phyloP scores from a whole-genome alignment of 106 monocot species.

The Apostasia ramifera region DNA sequence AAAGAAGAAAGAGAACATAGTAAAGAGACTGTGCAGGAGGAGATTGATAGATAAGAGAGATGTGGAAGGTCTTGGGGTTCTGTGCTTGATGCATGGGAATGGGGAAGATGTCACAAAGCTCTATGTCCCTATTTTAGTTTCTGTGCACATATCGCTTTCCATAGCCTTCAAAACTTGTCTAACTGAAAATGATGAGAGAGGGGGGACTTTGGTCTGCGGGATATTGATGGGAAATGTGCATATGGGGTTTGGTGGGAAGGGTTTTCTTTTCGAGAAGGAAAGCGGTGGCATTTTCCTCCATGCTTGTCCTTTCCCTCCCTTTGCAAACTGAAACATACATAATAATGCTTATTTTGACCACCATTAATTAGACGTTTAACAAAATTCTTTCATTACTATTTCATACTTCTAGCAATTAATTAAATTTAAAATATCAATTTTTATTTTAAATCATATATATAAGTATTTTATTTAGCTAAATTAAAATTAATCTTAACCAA shows the following conservation, averaged over 20 bases:
- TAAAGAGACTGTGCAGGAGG: background rate
- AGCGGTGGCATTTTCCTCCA: background rate
- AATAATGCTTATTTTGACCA: too few relatives aligned
- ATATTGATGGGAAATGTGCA: slow-evolving; percentile 21
- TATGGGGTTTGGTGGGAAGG: slow-evolving; percentile 16
- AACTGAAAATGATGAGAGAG: slow-evolving; percentile 36
- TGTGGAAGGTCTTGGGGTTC: slow-evolving; percentile 2
- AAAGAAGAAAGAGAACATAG: background rate
- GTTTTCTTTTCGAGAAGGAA: background rate
- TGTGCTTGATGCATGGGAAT: slow-evolving; percentile 27
- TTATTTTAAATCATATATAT: too few relatives aligned
- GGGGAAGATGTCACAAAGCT: slow-evolving; percentile 23
- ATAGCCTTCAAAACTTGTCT: slow-evolving; percentile 17
- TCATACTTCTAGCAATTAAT: too few relatives aligned
- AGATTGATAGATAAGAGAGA: background rate
- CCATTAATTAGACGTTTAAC: too few relatives aligned
- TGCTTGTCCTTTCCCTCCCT: background rate
- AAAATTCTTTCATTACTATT: too few relatives aligned
- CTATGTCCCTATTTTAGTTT: slow-evolving; percentile 1
- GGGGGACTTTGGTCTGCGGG: slow-evolving; percentile 18
- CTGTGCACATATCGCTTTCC: background rate
- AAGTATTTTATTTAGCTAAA: too few relatives aligned
- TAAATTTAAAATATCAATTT: too few relatives aligned
- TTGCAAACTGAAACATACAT: background rate
- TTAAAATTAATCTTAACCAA: too few relatives aligned